Evolutionary conservation across 139 green algal species (phyloP), one percentile per base, ranked within the genome.

Genomic region (Tetraselmis striata): DNA sequence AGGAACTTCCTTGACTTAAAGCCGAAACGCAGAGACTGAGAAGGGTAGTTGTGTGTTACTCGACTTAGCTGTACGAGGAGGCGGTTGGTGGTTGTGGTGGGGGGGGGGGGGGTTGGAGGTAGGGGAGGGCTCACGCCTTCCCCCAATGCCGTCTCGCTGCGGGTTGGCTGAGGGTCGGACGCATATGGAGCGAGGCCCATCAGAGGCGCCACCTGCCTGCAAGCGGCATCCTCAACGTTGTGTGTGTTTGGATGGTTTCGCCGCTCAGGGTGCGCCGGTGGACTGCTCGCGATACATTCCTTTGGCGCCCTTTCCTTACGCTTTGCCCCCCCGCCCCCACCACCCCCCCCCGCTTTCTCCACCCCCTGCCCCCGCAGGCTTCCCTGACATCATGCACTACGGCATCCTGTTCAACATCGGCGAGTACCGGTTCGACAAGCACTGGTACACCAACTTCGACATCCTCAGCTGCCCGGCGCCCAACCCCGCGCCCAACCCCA

Each of bases 351-450:
- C 67, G 77, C 2, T 77, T 18, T 28, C 28, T 2, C 22, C 45
- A 28, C 23, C 79, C 79, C 79, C 79, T 74, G 30, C 28, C 2
- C 1, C 67, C 1, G 31, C 58, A 76, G 87, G 84, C 30, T 85
- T 92, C 23, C 93, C 93, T 18, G 92, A 92, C 74, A 86, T 98
- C 67, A 88, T 98, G 82, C 95, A 98, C 88, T 98, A 98, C 80
- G 95, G 94, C 18, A 86, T 98, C 81, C 29, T 89, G 28, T 92
- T 91, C 28, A 77, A 88, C 1, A 77, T 94, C 0, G 81, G 83
- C 1, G 79, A 86, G 25, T 93, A 89, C 30, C 32, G 59, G 0
- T 95, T 92, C 77, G 93, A 98, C 90, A 98, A 97, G 89, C 93
- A 97, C 87, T 94, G 89, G 90, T 86, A 93, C 59, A 91, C 88